Conservation (phyloP, 1,284 basidiomycete species). For the Tremellales sp. region DNA sequence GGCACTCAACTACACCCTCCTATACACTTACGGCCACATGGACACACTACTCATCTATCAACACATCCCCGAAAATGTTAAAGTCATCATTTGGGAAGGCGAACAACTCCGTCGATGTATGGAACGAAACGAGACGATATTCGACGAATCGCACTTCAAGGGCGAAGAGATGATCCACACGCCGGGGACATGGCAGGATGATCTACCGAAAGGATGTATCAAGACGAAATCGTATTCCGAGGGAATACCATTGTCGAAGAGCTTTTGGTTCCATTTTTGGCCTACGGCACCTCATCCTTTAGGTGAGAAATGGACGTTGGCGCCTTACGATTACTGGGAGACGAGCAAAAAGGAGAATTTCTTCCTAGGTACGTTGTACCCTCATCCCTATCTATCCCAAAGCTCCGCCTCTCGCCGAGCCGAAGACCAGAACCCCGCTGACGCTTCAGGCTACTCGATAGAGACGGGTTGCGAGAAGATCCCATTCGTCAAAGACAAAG, state of each 20-base stretch:
- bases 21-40: conserved; percentile 27
- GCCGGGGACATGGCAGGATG: conserved; percentile 15
- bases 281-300: conserved; percentile 12
- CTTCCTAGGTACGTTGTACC: conserved; percentile 40
- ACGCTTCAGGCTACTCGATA: conserved; percentile 41
- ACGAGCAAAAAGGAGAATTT: conserved; percentile 19
- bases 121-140: conserved; percentile 17
- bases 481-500: conserved; percentile 21
- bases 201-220: conserved; percentile 16
- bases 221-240: conserved; percentile 14
- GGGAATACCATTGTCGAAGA: conserved; percentile 30
- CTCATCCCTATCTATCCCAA: background rate
- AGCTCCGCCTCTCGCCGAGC: background rate
- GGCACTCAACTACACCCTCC: conserved; percentile 30
- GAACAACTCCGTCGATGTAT: conserved; percentile 14
- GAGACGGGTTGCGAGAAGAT: conserved; percentile 35
- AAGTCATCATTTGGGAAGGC: conserved; percentile 28
- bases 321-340: conserved; percentile 24
- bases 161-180: conserved; percentile 5
- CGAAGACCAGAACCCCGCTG: background rate
- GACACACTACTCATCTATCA: conserved; percentile 38
- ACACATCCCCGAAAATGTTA: conserved; percentile 28
- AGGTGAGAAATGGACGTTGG: conserved; percentile 22
- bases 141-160: background rate
- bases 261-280: conserved; percentile 33